Percentiles rank a stretch among this genome's conserved stretches.
Evolutionary conservation across 1,284 basidiomycete genomes (phyloP).

Genomic region (Cryptococcus floricola): DNA sequence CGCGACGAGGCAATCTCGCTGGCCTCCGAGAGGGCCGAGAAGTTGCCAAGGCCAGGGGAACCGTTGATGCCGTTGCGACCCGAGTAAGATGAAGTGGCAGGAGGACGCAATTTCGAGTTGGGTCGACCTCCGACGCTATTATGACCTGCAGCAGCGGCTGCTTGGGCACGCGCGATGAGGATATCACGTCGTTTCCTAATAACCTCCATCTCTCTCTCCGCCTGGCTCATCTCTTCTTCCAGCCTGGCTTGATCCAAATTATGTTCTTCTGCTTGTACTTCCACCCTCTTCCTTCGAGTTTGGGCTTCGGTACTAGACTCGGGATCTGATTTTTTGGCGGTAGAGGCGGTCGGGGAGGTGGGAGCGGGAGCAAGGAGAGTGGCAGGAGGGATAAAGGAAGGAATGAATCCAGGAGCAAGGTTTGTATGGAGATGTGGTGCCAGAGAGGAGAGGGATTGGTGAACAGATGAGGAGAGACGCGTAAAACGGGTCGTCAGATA

Average conservation of each 20-base stretch:
- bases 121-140: background rate
- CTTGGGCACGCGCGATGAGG: slow-evolving; percentile 34
- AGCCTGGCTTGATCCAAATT: background rate
- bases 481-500: slow-evolving; percentile 32
- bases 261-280: background rate
- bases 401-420: slow-evolving; percentile 18
- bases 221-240: slow-evolving; percentile 20
- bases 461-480: slow-evolving; percentile 26
- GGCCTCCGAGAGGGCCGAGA: slow-evolving; percentile 9
- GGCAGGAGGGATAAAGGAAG: background rate
- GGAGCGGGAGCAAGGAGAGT: slow-evolving; percentile 2
- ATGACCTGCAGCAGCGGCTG: slow-evolving; percentile 9
- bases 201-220: slow-evolving; percentile 43
- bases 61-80: background rate
- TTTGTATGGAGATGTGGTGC: slow-evolving; percentile 19
- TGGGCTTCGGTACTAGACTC: background rate
- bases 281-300: background rate
- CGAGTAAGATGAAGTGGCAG: background rate
- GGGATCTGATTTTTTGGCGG: background rate
- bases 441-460: slow-evolving; percentile 23
- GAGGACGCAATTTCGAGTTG: background rate
- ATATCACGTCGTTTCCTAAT: slow-evolving; percentile 37
- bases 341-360: background rate
- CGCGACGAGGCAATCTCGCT: slow-evolving; percentile 5
- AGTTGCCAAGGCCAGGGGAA: slow-evolving; percentile 1